Conservation (phyloP, 1,284 basidiomycete genomes). For the Heterobasidion annosum region DNA sequence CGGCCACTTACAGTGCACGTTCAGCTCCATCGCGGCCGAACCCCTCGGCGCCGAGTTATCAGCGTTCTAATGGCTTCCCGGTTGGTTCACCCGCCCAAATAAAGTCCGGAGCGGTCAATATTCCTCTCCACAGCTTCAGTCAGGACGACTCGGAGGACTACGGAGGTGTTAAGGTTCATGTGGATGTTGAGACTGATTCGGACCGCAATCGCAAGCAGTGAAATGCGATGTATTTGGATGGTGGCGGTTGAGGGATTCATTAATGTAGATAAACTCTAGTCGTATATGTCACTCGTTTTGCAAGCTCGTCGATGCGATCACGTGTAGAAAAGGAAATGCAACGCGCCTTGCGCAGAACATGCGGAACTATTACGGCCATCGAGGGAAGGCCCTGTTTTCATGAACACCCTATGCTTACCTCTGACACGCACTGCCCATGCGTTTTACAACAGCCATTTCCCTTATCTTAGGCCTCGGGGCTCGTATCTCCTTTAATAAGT, state of each 20-base stretch:
- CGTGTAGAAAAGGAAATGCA: conserved; percentile 4
- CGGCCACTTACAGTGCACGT: not conserved
- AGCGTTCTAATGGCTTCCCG: too few relatives aligned
- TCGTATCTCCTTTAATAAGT: conserved; percentile 55
- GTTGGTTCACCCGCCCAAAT: too few relatives aligned
- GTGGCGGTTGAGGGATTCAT: too few relatives aligned
- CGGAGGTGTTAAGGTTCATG: not conserved
- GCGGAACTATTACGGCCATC: not conserved
- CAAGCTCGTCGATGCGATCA: conserved; percentile 8
- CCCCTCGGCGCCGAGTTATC: too few relatives aligned
- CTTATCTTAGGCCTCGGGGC: conserved; percentile 51
- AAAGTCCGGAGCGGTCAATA: not conserved
- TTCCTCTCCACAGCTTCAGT: not conserved
- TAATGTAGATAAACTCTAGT: too few relatives aligned
- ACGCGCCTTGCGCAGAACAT: not conserved
- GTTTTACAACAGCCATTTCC: conserved; percentile 12
- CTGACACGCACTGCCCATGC: conserved; percentile 10
- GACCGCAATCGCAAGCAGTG: too few relatives aligned
- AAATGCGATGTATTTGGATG: too few relatives aligned
- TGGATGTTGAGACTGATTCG: not conserved
- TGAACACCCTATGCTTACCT: not conserved
- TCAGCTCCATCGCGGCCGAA: too few relatives aligned
- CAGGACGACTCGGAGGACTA: not conserved
- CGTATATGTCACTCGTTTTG: not conserved
- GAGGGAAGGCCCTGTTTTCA: not conserved